These are phyloP conservation scores for Leccinum variabile DNA, from an alignment of 1,284 basidiomycete species.

Conservation along the genomic window DNA sequence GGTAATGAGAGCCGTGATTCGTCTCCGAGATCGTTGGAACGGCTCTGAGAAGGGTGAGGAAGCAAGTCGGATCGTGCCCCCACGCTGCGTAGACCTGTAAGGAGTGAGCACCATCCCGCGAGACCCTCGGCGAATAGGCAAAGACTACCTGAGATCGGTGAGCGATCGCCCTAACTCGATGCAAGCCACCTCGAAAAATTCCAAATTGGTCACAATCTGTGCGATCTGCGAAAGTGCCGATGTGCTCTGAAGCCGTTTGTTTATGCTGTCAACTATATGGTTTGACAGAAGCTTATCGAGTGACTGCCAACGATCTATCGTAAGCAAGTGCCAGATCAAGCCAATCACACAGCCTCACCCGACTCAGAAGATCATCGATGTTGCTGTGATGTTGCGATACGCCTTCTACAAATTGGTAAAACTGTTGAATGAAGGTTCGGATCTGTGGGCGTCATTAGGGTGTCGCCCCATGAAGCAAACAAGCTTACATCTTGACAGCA, in stretches of 20 bases:
- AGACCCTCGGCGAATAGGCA: constrained; percentile 13
- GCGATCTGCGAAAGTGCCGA: constrained; percentile 91
- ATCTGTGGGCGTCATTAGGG: constrained; percentile 50
- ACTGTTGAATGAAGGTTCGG: constrained; percentile 90
- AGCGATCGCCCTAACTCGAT: constrained; percentile 85
- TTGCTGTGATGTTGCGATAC: constrained; percentile 89
- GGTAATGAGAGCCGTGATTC: constrained; percentile 82
- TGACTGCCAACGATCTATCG: constrained; percentile 51
- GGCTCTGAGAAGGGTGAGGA: constrained; percentile 69
- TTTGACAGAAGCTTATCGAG: constrained; percentile 84
- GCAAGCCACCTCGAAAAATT: constrained; percentile 89
- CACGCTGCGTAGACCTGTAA: constrained; percentile 74
- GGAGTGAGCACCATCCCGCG: background rate
- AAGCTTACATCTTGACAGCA: constrained; percentile 86
- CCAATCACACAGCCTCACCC: constrained; percentile 48
- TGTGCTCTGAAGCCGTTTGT: constrained; percentile 67
- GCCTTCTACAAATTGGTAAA: constrained; percentile 96
- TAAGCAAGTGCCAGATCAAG: constrained; percentile 6
- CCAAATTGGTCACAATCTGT: constrained; percentile 91
- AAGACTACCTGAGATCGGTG: constrained; percentile 68
- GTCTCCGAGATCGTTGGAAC: constrained; percentile 67
- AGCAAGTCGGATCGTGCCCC: constrained; percentile 77
- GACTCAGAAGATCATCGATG: constrained; percentile 89
- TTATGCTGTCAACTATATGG: constrained; percentile 81
- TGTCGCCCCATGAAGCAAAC: constrained; percentile 1